These are phyloP conservation scores for Trapa incisa DNA, from an alignment of 345 rosid genomes.

Conservation along the genomic window DNA sequence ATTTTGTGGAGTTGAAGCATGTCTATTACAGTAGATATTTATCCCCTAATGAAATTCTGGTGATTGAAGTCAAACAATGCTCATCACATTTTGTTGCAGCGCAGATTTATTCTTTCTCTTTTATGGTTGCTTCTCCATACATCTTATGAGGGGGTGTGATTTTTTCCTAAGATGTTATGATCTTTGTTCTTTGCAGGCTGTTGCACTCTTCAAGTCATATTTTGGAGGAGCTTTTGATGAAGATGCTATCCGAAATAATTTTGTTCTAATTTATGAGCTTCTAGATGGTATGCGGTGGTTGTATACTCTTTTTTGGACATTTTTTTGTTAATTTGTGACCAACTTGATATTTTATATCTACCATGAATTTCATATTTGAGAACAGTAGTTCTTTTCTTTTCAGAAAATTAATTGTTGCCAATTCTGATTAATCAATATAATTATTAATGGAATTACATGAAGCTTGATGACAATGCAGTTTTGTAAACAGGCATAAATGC, in stretches of 20 bases:
- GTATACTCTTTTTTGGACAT: neutral
- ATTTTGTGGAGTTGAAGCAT: neutral
- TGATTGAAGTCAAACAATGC: neutral
- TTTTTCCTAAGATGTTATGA: constrained; percentile 5
- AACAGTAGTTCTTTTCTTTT: neutral
- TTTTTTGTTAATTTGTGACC: neutral
- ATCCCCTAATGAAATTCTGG: neutral
- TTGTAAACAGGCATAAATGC: no score
- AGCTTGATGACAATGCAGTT: neutral
- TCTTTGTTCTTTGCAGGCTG: constrained; percentile 46
- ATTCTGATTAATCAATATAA: neutral
- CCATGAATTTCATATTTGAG: neutral
- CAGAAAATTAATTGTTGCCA: neutral
- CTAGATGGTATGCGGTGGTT: constrained; percentile 56
- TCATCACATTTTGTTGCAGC: neutral
- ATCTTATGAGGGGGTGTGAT: neutral
- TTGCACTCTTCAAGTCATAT: constrained; percentile 88
- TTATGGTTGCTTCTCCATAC: neutral
- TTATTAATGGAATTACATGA: neutral
- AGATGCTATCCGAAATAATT: constrained; percentile 91
- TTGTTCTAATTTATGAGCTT: constrained; percentile 91
- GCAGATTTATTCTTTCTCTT: no score
- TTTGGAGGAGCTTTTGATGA: constrained; percentile 99
- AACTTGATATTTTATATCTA: neutral
- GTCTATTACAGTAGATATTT: neutral